These are phyloP conservation scores for Tulasnella sp. DNA, from an alignment of 768 basidiomycete species.

Conservation along the genomic window DNA sequence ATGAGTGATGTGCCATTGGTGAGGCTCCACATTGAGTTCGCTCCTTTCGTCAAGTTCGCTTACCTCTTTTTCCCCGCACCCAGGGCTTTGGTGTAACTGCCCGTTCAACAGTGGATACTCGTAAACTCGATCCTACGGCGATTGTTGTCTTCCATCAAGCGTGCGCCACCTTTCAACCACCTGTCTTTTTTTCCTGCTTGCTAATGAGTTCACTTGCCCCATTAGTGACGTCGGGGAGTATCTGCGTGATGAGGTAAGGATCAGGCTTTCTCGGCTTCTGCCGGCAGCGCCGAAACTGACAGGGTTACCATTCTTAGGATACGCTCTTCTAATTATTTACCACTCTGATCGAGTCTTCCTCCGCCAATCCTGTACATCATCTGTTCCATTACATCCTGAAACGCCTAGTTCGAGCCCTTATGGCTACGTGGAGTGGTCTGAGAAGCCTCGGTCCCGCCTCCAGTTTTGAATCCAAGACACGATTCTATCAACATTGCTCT, in stretches of 20 bases:
- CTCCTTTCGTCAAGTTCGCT: neutral
- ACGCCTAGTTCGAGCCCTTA: neutral
- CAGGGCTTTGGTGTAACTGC: conserved; percentile 98
- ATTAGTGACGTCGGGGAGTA: conserved; percentile 95
- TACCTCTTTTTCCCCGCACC: neutral
- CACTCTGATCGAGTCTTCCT: neutral
- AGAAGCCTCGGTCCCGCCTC: conserved; percentile 36
- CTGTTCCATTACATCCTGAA: neutral
- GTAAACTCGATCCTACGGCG: conserved; percentile 94
- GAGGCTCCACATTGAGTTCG: conserved; percentile 33
- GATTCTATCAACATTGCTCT: conserved; percentile 81
- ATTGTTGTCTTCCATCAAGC: conserved; percentile 99
- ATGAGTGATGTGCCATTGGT: conserved; percentile 95
- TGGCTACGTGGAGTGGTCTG: conserved; percentile 13
- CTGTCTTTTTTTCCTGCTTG: conserved; percentile 19
- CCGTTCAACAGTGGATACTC: conserved; percentile 88
- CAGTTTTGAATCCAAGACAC: conserved; percentile 84
- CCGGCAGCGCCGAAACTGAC: neutral
- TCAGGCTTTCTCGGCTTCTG: neutral
- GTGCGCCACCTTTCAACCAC: conserved; percentile 44
- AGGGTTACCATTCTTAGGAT: conserved; percentile 18
- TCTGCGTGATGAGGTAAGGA: conserved; percentile 81
- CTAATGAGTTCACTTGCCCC: conserved; percentile 18
- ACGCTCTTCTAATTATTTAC: conserved; percentile 23
- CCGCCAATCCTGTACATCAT: neutral